Percentiles rank a stretch among this genome's conserved stretches.
Conservation (phyloP, 495 filamentous ascomycete species). For the Hypoxylon lienhwacheense region DNA sequence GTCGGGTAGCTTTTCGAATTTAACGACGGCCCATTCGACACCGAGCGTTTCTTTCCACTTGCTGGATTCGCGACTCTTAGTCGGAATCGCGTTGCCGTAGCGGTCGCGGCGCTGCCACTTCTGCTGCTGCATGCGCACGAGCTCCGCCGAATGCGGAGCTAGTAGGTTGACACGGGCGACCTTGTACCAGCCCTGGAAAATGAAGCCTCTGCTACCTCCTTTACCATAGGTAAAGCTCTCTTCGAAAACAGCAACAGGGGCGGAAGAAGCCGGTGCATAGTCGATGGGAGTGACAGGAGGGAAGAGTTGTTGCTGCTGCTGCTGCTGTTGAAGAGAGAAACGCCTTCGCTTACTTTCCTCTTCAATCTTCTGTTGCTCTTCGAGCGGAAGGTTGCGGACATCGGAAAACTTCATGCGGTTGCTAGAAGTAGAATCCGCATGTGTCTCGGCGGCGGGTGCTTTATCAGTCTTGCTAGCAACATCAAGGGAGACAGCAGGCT, state of each 20-base stretch:
- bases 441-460: neutral
- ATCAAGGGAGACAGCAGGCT: neutral
- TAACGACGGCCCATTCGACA: slow-evolving; percentile 34
- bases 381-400: slow-evolving; percentile 10
- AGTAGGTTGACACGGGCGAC: slow-evolving; percentile 31
- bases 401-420: slow-evolving; percentile 7
- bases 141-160: slow-evolving; percentile 27
- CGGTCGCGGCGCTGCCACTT: slow-evolving; percentile 33
- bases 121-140: slow-evolving; percentile 31
- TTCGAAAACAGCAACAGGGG: slow-evolving; percentile 30
- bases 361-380: slow-evolving; percentile 1
- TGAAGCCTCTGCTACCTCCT: neutral
- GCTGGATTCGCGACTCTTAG: slow-evolving; percentile 2
- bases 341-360: neutral
- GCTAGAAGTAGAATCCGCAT: neutral
- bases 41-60: slow-evolving; percentile 16
- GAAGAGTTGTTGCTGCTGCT: neutral
- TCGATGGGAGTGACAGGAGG: slow-evolving; percentile 29
- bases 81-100: slow-evolving; percentile 3
- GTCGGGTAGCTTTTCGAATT: slow-evolving; percentile 19
- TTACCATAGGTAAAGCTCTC: neutral
- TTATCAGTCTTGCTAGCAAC: neutral
- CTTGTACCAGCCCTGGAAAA: slow-evolving; percentile 34
- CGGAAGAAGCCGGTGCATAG: slow-evolving; percentile 14
- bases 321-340: neutral